Percentiles rank a stretch among this genome's conserved stretches.
These are phyloP conservation scores for Vanilla planifolia DNA, from an alignment of 106 monocot species.

Conservation along the genomic window DNA sequence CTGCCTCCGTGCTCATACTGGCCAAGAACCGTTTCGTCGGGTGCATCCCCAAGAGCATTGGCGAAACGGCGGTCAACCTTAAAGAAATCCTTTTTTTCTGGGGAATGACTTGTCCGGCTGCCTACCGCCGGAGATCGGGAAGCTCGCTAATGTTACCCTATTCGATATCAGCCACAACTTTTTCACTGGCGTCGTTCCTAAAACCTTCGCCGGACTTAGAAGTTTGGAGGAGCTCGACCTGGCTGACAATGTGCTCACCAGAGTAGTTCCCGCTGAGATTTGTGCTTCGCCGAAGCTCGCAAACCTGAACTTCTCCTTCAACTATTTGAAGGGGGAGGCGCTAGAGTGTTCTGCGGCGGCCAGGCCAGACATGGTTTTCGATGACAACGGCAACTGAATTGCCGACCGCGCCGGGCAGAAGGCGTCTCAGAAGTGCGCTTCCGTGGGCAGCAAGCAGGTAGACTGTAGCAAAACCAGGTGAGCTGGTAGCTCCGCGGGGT, in stretches of 20 bases:
- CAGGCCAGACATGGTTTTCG: background rate
- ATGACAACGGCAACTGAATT: conserved; percentile 16
- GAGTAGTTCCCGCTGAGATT: conserved; percentile 1
- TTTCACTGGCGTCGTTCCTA: conserved; percentile 9
- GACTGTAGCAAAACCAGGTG: background rate
- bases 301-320: conserved; percentile 19
- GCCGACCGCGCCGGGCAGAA: conserved; percentile 6
- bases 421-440: background rate
- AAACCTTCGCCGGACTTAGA: conserved; percentile 2
- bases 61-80: no score
- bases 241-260: conserved; percentile 11
- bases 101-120: conserved; percentile 24
- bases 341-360: conserved; percentile 1
- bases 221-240: conserved; percentile 15
- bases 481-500: background rate
- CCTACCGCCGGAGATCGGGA: conserved; percentile 24
- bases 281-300: conserved; percentile 9
- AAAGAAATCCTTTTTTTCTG: no score
- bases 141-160: conserved; percentile 17
- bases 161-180: conserved; percentile 31
- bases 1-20: no score
- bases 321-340: conserved; percentile 16
- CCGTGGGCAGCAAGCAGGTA: background rate
- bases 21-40: no score
- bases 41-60: no score